These are phyloP conservation scores for Purshia tridentata DNA, from an alignment of 306 rosid species.

Conservation along the genomic window DNA sequence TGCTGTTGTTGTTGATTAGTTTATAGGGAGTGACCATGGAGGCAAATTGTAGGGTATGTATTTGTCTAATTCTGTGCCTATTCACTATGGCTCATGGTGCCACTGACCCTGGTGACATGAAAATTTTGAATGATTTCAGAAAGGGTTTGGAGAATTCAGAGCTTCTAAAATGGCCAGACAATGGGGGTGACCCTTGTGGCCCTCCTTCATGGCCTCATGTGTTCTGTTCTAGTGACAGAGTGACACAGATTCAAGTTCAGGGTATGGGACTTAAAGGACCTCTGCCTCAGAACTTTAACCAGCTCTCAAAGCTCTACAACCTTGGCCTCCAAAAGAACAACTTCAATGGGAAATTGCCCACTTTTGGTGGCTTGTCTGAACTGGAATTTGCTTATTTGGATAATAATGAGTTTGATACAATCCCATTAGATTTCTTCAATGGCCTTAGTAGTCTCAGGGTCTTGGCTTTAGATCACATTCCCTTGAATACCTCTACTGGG, in stretches of 20 bases:
- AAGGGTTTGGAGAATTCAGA: conserved; percentile 68
- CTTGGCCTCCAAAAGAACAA: conserved; percentile 76
- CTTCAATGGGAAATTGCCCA: conserved; percentile 58
- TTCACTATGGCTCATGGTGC: conserved; percentile 35
- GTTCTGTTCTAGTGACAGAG: conserved; percentile 57
- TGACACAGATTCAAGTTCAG: conserved; percentile 77
- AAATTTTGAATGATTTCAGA: conserved; percentile 65
- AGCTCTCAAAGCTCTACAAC: conserved; percentile 65
- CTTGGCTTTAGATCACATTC: conserved; percentile 64
- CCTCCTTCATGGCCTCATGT: conserved; percentile 71
- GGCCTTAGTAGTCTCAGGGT: conserved; percentile 56
- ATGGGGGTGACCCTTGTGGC: conserved; percentile 77
- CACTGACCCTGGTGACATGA: conserved; percentile 63
- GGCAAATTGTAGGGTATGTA: conserved; percentile 24
- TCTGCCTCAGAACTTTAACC: conserved; percentile 66
- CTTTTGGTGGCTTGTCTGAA: conserved; percentile 71
- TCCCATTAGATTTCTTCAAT: conserved; percentile 64
- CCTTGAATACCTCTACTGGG: conserved; percentile 54
- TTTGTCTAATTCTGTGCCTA: conserved; percentile 33
- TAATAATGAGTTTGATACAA: conserved; percentile 63
- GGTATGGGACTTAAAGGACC: conserved; percentile 62
- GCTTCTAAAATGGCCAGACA: conserved; percentile 65
- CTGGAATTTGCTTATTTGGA: conserved; percentile 72
- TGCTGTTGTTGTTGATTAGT: background rate
- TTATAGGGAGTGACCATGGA: conserved; percentile 35